These are phyloP conservation scores for Aleurites moluccanus DNA, from an alignment of 441 rosid species.

Conservation along the genomic window DNA sequence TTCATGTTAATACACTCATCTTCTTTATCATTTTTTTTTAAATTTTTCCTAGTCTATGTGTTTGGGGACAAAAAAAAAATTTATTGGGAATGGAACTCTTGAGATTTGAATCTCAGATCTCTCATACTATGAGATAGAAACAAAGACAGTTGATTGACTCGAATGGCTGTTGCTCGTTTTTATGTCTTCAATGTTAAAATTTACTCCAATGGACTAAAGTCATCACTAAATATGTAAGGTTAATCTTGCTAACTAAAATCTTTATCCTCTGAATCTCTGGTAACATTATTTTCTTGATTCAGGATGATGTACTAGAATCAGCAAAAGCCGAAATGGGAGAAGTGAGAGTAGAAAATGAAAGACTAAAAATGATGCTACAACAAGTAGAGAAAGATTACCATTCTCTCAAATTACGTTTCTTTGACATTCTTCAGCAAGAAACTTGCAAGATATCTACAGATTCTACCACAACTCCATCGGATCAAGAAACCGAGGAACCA, in stretches of 20 bases:
- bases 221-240: no score
- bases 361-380: conserved; percentile 60
- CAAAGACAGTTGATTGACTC: no score
- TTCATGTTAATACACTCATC: background rate
- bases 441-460: conserved; percentile 29
- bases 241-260: no score
- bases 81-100: no score
- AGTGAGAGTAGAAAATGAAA: conserved; percentile 73
- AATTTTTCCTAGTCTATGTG: no score
- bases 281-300: conserved; percentile 7
- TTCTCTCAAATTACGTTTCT: conserved; percentile 57
- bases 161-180: no score
- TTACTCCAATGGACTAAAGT: no score
- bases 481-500: conserved; percentile 34
- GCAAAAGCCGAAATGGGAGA: conserved; percentile 71
- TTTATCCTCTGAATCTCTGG: background rate
- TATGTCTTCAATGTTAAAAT: no score
- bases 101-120: no score
- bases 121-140: no score
- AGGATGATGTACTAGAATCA: conserved; percentile 61
- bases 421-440: conserved; percentile 47
- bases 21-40: background rate
- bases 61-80: no score
- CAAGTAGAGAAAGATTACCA: conserved; percentile 66
- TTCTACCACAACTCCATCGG: conserved; percentile 14